Evolutionary conservation across 1,139 yeast genomes (phyloP).

Genomic region (Nadsonia starkeyi-henricii): DNA sequence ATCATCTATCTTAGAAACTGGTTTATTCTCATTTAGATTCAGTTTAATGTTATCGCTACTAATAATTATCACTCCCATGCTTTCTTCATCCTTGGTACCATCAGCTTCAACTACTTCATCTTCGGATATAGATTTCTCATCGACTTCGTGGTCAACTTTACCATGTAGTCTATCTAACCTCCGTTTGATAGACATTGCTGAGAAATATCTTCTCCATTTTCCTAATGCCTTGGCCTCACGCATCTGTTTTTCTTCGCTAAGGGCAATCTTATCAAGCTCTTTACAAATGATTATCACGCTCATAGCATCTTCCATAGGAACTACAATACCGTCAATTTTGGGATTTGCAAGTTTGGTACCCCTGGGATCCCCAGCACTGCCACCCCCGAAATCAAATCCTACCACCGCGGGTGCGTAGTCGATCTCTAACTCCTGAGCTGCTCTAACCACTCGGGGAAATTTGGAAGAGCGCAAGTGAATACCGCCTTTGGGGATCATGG

Average conservation of each 20-base stretch:
- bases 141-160: slow-evolving; percentile 21
- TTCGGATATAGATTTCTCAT: background rate
- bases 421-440: slow-evolving; percentile 55
- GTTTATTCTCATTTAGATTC: background rate
- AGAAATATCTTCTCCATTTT: slow-evolving; percentile 60
- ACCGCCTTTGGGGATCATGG: slow-evolving; percentile 79
- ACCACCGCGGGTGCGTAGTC: slow-evolving; percentile 83
- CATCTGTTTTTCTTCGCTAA: slow-evolving; percentile 32
- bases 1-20: background rate
- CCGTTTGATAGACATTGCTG: slow-evolving; percentile 57
- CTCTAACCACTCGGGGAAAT: slow-evolving; percentile 35
- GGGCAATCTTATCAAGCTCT: slow-evolving; percentile 40
- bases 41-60: background rate
- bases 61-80: no score
- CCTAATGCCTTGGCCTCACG: slow-evolving; percentile 41
- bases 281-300: slow-evolving; percentile 49
- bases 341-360: slow-evolving; percentile 38
- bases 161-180: slow-evolving; percentile 61
- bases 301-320: slow-evolving; percentile 48
- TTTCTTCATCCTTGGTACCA: no score
- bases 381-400: slow-evolving; percentile 55
- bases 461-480: slow-evolving; percentile 32
- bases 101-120: no score
- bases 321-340: slow-evolving; percentile 61
- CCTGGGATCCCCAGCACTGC: slow-evolving; percentile 15